Percentiles rank a stretch among this genome's conserved stretches.
Conservation (phyloP, 306 rosid genomes). For the Lablab purpureus region DNA sequence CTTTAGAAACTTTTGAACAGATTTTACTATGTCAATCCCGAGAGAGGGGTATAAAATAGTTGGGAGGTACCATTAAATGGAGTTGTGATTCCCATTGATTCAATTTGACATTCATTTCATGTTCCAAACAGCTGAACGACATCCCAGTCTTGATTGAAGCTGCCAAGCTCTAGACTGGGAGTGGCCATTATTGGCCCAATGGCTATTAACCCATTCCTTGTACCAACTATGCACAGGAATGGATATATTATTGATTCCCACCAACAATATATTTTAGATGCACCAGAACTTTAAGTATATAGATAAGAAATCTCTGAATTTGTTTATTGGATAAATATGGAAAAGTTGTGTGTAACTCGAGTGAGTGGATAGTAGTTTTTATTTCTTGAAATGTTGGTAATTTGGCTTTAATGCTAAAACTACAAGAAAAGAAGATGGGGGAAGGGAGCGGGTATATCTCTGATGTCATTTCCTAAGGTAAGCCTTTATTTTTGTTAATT, state of each 20-base stretch:
- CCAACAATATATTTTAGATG: conserved; percentile 18
- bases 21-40: too few species aligned
- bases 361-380: conserved; percentile 3
- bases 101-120: conserved; percentile 23
- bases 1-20: too few species aligned
- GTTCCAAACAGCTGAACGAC: conserved; percentile 11
- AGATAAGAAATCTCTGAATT: neutral
- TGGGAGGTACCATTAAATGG: conserved; percentile 34
- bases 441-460: neutral
- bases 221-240: conserved; percentile 4
- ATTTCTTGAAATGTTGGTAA: conserved; percentile 24
- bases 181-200: conserved; percentile 8
- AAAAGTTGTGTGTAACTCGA: neutral
- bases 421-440: neutral
- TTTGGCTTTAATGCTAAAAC: conserved; percentile 20
- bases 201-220: conserved; percentile 8
- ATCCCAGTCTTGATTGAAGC: conserved; percentile 26
- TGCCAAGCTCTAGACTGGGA: conserved; percentile 16
- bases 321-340: neutral
- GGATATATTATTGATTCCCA: conserved; percentile 10
- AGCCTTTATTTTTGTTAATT: neutral
- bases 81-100: conserved; percentile 22
- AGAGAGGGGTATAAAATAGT: neutral
- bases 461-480: neutral
- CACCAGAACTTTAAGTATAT: conserved; percentile 31